These are phyloP conservation scores for Saitozyma sp. DNA, from an alignment of 768 basidiomycete genomes.

Conservation along the genomic window DNA sequence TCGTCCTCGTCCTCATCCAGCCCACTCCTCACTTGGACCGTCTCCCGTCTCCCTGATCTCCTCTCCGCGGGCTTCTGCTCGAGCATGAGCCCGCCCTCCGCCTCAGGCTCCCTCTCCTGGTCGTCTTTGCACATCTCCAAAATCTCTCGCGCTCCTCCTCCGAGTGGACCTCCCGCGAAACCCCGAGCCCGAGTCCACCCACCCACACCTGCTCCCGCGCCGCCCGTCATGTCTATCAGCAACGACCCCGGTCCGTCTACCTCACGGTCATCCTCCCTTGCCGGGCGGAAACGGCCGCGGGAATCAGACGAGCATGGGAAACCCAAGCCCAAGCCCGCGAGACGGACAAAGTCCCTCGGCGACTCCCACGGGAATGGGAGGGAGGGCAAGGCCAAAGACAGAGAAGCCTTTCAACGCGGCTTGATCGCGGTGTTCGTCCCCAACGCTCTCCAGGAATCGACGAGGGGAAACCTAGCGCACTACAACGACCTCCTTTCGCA, in stretches of 20 bases:
- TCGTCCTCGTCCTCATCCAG: too few species aligned
- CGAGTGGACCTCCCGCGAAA: slow-evolving; percentile 3
- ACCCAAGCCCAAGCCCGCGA: slow-evolving; percentile 10
- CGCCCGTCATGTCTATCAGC: slow-evolving; percentile 21
- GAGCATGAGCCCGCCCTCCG: too few species aligned
- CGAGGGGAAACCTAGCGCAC: slow-evolving; percentile 68
- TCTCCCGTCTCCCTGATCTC: too few species aligned
- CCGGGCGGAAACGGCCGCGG: slow-evolving; percentile 38
- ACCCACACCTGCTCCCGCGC: slow-evolving; percentile 5
- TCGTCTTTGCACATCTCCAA: slow-evolving; percentile 36
- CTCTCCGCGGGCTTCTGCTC: too few species aligned
- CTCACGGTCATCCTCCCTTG: slow-evolving; percentile 34
- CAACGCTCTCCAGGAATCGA: slow-evolving; percentile 47
- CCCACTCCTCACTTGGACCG: too few species aligned
- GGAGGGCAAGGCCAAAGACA: slow-evolving; percentile 24
- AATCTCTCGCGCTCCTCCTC: slow-evolving; percentile 14
- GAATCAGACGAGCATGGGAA: slow-evolving; percentile 31
- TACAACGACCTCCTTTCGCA: slow-evolving; percentile 89
- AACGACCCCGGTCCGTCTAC: slow-evolving; percentile 17
- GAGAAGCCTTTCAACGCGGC: slow-evolving; percentile 49
- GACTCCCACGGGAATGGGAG: slow-evolving; percentile 24
- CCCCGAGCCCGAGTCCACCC: slow-evolving; percentile 5
- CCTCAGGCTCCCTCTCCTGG: slow-evolving; percentile 19
- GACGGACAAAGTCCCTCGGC: slow-evolving; percentile 48
- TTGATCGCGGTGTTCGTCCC: slow-evolving; percentile 53